These are phyloP conservation scores for Linaria vulgaris DNA, from an alignment of 257 asterid species.

Conservation along the genomic window DNA sequence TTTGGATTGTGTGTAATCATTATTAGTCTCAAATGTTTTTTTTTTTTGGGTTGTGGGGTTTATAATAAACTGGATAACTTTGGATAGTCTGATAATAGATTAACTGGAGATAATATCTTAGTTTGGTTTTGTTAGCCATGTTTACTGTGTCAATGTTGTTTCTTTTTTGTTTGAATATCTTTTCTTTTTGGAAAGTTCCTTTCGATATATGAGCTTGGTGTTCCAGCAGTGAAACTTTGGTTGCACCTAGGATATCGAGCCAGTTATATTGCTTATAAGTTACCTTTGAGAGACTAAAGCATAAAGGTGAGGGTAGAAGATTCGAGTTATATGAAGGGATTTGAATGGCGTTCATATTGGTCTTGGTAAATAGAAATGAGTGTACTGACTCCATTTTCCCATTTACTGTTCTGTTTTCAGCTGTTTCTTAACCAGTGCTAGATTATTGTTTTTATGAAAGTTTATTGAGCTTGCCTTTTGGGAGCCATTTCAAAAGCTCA, in stretches of 20 bases:
- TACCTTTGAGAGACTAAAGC: no score
- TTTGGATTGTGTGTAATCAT: no score
- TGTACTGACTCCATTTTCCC: background rate
- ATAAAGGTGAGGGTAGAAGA: background rate
- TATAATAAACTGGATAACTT: no score
- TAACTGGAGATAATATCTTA: no score
- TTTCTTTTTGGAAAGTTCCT: background rate
- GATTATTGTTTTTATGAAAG: background rate
- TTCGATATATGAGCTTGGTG: background rate
- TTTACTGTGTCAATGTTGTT: no score
- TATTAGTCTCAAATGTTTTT: no score
- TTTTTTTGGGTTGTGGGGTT: no score
- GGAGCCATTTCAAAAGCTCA: background rate
- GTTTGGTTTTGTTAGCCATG: no score
- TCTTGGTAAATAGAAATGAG: background rate
- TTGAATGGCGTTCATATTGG: background rate
- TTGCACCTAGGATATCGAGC: no score
- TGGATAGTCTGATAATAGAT: no score
- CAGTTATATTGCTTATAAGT: no score
- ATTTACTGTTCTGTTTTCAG: background rate
- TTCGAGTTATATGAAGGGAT: background rate
- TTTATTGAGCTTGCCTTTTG: background rate
- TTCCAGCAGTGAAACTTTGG: background rate
- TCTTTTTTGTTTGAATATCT: no score
- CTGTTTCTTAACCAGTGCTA: slow-evolving; percentile 4